phyloP scores from a whole-genome alignment of 2,329 filamentous ascomycete genomes.

The Talaromyces marneffei region DNA sequence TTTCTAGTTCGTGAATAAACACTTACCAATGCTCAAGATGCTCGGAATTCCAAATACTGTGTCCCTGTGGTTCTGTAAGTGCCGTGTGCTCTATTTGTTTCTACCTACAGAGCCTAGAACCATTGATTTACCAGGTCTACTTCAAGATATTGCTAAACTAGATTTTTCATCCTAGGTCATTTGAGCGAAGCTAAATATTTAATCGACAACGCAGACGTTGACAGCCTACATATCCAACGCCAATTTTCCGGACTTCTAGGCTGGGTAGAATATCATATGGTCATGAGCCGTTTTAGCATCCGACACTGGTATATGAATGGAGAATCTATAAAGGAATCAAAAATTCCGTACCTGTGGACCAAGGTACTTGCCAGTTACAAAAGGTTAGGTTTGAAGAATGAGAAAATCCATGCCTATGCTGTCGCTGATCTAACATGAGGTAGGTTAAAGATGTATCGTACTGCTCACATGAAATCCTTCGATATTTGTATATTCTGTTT shows the following conservation, averaged over 20 bases:
- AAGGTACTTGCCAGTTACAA: constrained; percentile 9
- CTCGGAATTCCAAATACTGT: constrained; percentile 9
- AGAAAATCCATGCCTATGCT: neutral
- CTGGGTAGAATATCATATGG: constrained; percentile 12
- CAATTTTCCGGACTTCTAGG: constrained; percentile 10
- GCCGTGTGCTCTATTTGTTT: neutral
- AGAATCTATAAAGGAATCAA: constrained; percentile 9
- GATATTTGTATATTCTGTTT: constrained; percentile 9
- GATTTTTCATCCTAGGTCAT: constrained; percentile 1
- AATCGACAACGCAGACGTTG: neutral
- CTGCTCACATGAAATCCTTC: constrained; percentile 10
- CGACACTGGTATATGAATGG: constrained; percentile 10
- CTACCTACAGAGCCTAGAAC: neutral
- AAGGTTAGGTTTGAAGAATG: neutral
- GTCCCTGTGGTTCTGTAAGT: constrained; percentile 12
- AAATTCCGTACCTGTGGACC: constrained; percentile 10
- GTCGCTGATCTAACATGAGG: neutral
- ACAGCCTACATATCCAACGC: constrained; percentile 1
- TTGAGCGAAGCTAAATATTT: constrained; percentile 1
- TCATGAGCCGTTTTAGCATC: constrained; percentile 10
- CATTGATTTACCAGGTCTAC: neutral
- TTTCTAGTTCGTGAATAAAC: neutral
- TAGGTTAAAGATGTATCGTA: constrained; percentile 10
- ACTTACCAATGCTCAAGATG: constrained; percentile 8
- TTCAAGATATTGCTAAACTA: constrained; percentile 6